Conservation (phyloP, 1,284 basidiomycete genomes). For the Sporisorium iseilematis-ciliati region DNA sequence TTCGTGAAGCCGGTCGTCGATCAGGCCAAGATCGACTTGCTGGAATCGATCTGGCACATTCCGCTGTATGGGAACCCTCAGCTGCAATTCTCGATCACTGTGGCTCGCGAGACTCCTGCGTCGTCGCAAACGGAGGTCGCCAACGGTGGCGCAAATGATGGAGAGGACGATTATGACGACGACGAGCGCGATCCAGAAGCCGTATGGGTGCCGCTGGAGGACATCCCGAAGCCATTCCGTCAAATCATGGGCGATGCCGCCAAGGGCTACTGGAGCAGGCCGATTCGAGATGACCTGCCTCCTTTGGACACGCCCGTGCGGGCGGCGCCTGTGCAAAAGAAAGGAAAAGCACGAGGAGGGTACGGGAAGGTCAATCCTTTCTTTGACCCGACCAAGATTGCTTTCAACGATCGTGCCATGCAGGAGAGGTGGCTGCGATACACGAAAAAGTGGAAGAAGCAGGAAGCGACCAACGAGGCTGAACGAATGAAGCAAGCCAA, state of each 20-base stretch:
- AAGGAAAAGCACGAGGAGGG: neutral
- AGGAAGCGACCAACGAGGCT: neutral
- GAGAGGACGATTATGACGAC: neutral
- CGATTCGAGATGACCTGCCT: neutral
- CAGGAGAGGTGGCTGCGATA: neutral
- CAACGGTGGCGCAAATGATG: neutral
- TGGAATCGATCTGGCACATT: neutral
- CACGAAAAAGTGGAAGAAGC: neutral
- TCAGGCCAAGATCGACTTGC: neutral
- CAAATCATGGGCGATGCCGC: neutral
- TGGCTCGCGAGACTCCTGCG: too few relatives aligned
- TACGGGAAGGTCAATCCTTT: neutral
- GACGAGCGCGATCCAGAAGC: neutral
- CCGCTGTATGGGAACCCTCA: neutral
- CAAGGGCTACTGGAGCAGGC: neutral
- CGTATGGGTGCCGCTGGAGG: neutral
- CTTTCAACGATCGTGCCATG: neutral
- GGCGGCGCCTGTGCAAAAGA: too few relatives aligned
- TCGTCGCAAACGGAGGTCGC: neutral
- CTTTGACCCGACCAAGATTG: neutral
- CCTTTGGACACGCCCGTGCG: neutral
- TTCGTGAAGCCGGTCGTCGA: too few relatives aligned
- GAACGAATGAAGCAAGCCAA: neutral
- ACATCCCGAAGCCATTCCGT: neutral
- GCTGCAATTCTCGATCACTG: neutral